phyloP scores from a whole-genome alignment of 495 filamentous ascomycete genomes.

The Penicillium cataractarum region DNA sequence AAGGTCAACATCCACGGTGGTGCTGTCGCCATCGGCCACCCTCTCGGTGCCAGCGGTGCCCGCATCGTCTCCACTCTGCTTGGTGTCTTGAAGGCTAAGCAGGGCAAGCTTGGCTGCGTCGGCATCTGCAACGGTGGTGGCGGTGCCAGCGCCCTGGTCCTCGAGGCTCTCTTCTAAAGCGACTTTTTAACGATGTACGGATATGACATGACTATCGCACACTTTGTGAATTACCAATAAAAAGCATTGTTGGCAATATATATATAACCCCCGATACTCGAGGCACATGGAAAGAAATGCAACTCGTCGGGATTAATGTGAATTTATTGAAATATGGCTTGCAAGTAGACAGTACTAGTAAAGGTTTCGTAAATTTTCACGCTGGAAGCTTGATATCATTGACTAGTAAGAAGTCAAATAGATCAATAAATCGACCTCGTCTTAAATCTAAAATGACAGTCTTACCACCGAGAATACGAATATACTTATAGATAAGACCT shows the following conservation, averaged over 20 bases:
- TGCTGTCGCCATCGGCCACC: conserved; percentile 94
- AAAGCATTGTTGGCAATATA: conserved; percentile 20
- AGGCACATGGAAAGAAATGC: not conserved
- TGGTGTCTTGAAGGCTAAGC: conserved; percentile 85
- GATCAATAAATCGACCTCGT: not conserved
- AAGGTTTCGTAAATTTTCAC: too few relatives aligned
- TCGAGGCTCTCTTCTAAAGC: conserved; percentile 62
- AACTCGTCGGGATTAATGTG: conserved; percentile 2
- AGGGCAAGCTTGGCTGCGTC: conserved; percentile 88
- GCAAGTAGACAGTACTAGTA: not conserved
- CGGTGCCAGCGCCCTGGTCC: conserved; percentile 86
- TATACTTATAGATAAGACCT: not conserved
- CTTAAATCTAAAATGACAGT: not conserved
- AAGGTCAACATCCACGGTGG: conserved; percentile 97
- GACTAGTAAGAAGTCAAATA: not conserved
- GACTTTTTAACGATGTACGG: conserved; percentile 31
- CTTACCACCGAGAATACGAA: too few relatives aligned
- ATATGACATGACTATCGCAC: conserved; percentile 30
- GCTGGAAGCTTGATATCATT: not conserved
- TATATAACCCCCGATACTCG: conserved; percentile 8
- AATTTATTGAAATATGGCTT: not conserved
- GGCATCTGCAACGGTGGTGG: conserved; percentile 99
- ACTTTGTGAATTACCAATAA: conserved; percentile 18
- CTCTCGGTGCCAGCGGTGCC: conserved; percentile 89
- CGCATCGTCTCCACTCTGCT: conserved; percentile 91